Evolutionary conservation across 2,329 filamentous ascomycete species (phyloP).

Genomic region (Pseudocercospora fuligena): DNA sequence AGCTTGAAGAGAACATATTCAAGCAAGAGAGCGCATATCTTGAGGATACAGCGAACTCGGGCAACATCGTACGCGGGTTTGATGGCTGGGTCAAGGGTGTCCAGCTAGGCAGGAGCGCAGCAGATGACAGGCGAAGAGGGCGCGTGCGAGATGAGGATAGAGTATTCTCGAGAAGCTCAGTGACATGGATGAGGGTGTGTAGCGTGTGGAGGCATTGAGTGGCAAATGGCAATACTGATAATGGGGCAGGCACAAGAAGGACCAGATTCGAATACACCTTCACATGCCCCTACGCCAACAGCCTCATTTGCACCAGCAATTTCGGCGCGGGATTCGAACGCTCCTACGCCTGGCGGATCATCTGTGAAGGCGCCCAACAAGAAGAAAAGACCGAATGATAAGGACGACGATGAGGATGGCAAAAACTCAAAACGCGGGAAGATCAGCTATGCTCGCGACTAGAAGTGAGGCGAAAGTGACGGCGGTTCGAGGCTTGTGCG

Average conservation of each 20-base stretch:
- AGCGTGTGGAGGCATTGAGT: background rate
- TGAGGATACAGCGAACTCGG: constrained; percentile 79
- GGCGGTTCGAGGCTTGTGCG: background rate
- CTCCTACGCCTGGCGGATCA: constrained; percentile 45
- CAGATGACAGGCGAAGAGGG: constrained; percentile 69
- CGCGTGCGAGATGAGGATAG: constrained; percentile 71
- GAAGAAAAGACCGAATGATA: constrained; percentile 52
- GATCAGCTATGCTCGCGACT: constrained; percentile 56
- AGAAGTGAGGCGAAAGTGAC: constrained; percentile 10
- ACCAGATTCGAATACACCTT: constrained; percentile 45
- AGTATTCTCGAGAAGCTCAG: constrained; percentile 61
- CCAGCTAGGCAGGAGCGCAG: constrained; percentile 51
- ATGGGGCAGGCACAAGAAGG: constrained; percentile 37
- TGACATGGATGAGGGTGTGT: constrained; percentile 43
- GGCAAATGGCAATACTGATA: constrained; percentile 5
- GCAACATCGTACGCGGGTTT: constrained; percentile 97
- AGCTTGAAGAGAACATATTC: constrained; percentile 78
- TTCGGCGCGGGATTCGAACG: constrained; percentile 48
- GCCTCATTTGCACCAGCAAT: constrained; percentile 51
- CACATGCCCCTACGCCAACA: constrained; percentile 54
- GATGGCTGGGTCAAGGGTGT: constrained; percentile 95
- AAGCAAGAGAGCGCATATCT: constrained; percentile 86
- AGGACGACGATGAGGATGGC: constrained; percentile 53
- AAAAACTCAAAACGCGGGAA: constrained; percentile 55
- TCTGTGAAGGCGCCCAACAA: constrained; percentile 44